Percentiles rank a stretch among this genome's conserved stretches.
phyloP scores from a whole-genome alignment of 306 rosid genomes.

The Glycine tomentella region DNA sequence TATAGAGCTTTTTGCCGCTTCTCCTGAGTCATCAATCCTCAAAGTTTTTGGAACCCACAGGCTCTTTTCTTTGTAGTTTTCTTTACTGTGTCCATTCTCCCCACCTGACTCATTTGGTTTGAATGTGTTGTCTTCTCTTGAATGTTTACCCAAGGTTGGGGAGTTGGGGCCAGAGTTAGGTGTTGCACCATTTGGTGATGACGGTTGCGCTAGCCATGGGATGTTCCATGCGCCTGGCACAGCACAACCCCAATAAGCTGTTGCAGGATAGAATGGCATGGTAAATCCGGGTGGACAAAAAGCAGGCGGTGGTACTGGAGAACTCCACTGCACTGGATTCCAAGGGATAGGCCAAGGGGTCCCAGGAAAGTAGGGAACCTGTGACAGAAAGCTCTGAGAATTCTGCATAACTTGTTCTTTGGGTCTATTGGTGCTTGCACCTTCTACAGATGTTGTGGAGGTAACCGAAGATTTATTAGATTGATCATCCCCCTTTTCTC shows the following conservation, averaged over 20 bases:
- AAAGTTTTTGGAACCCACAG: conserved; percentile 68
- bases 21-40: conserved; percentile 70
- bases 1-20: conserved; percentile 68
- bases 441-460: conserved; percentile 59
- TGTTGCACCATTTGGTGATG: conserved; percentile 46
- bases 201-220: conserved; percentile 54
- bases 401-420: conserved; percentile 52
- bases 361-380: conserved; percentile 62
- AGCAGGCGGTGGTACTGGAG: conserved; percentile 59
- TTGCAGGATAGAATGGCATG: conserved; percentile 64
- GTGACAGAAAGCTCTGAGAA: conserved; percentile 56
- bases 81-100: conserved; percentile 46
- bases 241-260: conserved; percentile 73
- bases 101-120: conserved; percentile 40
- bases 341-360: conserved; percentile 67
- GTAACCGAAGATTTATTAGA: conserved; percentile 67
- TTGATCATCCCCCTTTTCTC: conserved; percentile 58
- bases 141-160: conserved; percentile 76
- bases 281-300: conserved; percentile 66
- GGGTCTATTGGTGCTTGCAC: conserved; percentile 42
- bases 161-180: conserved; percentile 53
- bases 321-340: conserved; percentile 67
- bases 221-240: conserved; percentile 62
- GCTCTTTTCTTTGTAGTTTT: conserved; percentile 48
- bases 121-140: conserved; percentile 61